These are phyloP conservation scores for Sicyos edulis DNA, from an alignment of 306 rosid genomes.

Conservation along the genomic window DNA sequence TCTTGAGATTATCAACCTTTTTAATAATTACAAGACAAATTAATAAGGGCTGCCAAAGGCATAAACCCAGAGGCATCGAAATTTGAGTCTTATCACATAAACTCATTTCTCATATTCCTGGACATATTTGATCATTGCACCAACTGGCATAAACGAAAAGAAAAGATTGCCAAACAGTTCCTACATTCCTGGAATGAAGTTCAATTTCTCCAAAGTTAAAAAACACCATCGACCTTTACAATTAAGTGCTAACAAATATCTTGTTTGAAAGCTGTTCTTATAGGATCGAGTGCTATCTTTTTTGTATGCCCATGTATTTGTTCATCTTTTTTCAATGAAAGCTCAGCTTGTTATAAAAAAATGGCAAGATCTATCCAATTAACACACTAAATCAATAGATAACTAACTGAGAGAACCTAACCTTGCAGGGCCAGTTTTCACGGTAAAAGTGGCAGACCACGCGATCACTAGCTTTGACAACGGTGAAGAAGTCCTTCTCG, in stretches of 20 bases:
- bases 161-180: neutral
- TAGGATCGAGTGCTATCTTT: no score
- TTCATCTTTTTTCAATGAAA: no score
- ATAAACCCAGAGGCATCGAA: neutral
- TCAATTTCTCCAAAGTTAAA: neutral
- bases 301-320: no score
- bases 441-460: slow-evolving; percentile 97
- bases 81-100: neutral
- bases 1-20: neutral
- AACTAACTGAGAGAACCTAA: slow-evolving; percentile 22
- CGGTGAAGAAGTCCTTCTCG: slow-evolving; percentile 89
- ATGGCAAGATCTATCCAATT: neutral
- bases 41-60: neutral
- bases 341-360: no score
- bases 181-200: neutral
- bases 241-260: neutral
- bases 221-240: neutral
- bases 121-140: neutral
- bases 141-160: neutral
- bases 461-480: slow-evolving; percentile 92
- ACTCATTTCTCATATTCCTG: neutral
- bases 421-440: slow-evolving; percentile 97
- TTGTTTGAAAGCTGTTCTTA: no score
- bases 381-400: neutral
- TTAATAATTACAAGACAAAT: neutral